Base-by-base conservation (phyloP, 2,329 filamentous ascomycete species). In the Helminthosporium solani region DNA sequence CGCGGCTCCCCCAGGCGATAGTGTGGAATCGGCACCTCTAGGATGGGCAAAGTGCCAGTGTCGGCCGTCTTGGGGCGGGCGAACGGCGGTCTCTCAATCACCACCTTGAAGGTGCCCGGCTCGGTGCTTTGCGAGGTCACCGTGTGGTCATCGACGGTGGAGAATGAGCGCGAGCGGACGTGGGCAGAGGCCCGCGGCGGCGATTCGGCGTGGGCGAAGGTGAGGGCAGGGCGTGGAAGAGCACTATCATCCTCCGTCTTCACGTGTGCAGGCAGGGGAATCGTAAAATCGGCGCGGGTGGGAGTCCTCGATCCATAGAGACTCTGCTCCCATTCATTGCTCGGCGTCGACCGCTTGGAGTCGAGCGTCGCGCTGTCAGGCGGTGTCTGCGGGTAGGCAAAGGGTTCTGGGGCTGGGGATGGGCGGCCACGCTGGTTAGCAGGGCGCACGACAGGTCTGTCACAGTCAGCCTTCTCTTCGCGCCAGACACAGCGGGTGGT, bases 1-100 rank as follows among this genome's bases (percentile, higher is more conserved):
- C 84, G 82, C 15, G 90, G 89, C 1, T 86, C 87, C 11, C 90
- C 91, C 46, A 96, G 75, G 54, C 85, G 85, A 77, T 91, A 95
- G 46, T 88, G 86, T 28, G 91, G 90, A 40, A 96, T 95, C 18
- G 84, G 78, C 34, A 92, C 80, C 56, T 90, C 82, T 40, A 95
- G 75, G 28, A 83, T 72, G 11, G 82, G 83, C 31, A 75, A 66
- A n/a, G 71, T 70, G 33, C 66, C 63, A 15, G 69, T 81, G 61
- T 86, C 83, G 51, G 82, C 78, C 4, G 83, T 86, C 63, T 79
- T 86, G 20, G 84, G 80, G 42, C 82, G 78, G 23, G 81, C 80
- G 35, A 81, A 78, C 20, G 61, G 51, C 8, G 87, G 81, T 52
- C 88, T 81, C 41, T 90, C 86, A 60, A 95, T 92, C 50, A 92